phyloP scores from a whole-genome alignment of 306 rosid species.

The Ormosia emarginata region DNA sequence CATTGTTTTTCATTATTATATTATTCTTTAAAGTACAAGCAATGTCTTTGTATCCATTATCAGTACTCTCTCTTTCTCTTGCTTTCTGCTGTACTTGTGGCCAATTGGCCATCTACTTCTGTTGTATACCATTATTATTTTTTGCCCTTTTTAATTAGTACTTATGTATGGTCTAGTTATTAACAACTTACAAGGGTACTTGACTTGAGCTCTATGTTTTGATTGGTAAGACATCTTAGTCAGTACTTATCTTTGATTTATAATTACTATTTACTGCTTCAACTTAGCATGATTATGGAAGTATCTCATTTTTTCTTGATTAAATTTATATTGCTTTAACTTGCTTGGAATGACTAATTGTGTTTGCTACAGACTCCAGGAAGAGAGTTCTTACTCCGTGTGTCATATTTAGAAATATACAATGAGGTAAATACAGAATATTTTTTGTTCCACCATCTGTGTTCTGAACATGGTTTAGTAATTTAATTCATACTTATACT shows the following conservation, averaged over 20 bases:
- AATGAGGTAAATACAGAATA: conserved; percentile 67
- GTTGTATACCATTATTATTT: neutral
- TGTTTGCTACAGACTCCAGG: conserved; percentile 86
- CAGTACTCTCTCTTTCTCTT: conserved; percentile 1
- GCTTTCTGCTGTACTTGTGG: neutral
- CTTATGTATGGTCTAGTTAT: neutral
- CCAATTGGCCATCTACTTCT: neutral
- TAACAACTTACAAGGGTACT: neutral
- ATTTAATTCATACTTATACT: neutral
- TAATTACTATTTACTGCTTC: conserved; percentile 6
- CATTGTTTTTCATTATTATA: neutral
- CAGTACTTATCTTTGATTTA: neutral
- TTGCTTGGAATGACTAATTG: conserved; percentile 18
- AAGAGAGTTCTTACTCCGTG: conserved; percentile 95
- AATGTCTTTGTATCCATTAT: conserved; percentile 2
- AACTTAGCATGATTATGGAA: neutral
- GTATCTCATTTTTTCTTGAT: neutral
- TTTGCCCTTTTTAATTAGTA: neutral
- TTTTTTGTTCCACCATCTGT: conserved; percentile 6
- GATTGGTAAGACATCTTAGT: neutral
- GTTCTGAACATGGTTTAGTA: conserved; percentile 8
- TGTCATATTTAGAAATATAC: conserved; percentile 94
- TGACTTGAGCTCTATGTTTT: neutral
- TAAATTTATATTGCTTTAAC: neutral
- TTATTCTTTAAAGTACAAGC: neutral